Evolutionary conservation across 2,329 filamentous ascomycete genomes (phyloP).

Genomic region (Venturia aucupariae): DNA sequence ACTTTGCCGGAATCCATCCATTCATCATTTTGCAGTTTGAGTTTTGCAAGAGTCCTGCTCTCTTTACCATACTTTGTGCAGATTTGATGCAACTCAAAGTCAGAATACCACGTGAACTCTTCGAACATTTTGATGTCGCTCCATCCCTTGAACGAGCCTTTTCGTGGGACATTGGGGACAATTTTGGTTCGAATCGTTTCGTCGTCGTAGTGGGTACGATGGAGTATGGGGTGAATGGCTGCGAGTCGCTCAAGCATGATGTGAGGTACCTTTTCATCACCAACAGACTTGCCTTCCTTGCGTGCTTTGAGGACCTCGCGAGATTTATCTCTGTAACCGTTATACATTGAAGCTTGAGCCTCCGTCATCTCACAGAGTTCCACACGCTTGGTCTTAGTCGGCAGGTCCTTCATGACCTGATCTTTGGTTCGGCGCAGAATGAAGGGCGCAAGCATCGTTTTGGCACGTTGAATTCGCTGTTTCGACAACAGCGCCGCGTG

Average conservation of each 20-base stretch:
- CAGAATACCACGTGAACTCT: constrained; percentile 46
- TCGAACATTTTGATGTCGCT: constrained; percentile 43
- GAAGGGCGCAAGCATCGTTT: constrained; percentile 90
- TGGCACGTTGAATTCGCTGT: constrained; percentile 76
- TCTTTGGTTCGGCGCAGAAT: constrained; percentile 89
- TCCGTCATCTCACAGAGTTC: constrained; percentile 72
- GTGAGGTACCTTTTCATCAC: constrained; percentile 28
- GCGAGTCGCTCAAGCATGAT: constrained; percentile 91
- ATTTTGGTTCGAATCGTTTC: constrained; percentile 44
- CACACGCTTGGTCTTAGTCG: constrained; percentile 67
- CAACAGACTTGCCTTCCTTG: constrained; percentile 36
- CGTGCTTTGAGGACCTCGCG: constrained; percentile 49
- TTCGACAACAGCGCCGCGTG: constrained; percentile 77
- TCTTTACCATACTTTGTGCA: constrained; percentile 43
- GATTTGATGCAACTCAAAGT: constrained; percentile 53
- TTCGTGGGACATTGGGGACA: constrained; percentile 30
- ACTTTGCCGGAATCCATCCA: constrained; percentile 79
- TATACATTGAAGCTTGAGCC: constrained; percentile 65
- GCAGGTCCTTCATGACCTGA: constrained; percentile 76
- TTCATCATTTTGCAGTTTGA: constrained; percentile 49
- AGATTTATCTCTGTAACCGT: constrained; percentile 55
- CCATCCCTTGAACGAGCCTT: constrained; percentile 62
- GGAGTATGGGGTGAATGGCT: constrained; percentile 83
- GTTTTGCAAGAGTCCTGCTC: constrained; percentile 38
- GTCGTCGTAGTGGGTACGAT: constrained; percentile 72